phyloP scores from a whole-genome alignment of 176 grass and related monocot genomes.

The Aegilops longissima region DNA sequence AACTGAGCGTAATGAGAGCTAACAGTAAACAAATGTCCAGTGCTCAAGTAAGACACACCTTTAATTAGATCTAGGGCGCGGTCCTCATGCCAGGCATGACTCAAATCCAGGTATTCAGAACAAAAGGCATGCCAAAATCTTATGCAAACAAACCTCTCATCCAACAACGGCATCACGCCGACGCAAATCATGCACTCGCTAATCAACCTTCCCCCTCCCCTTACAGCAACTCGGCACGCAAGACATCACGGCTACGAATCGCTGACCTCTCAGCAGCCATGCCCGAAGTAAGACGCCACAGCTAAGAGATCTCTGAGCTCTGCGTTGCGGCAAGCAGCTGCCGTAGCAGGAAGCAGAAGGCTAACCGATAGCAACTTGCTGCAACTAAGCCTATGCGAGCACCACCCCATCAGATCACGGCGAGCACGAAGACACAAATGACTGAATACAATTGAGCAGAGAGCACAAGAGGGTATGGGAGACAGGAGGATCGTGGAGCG shows the following conservation, averaged over 20 bases:
- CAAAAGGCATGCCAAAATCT: background rate
- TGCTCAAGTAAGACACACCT: too few species aligned
- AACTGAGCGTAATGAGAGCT: too few species aligned
- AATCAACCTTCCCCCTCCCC: background rate
- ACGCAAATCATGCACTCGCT: background rate
- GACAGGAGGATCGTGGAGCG: background rate
- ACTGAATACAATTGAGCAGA: background rate
- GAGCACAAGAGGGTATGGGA: background rate
- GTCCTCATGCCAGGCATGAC: background rate
- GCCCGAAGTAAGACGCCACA: too few species aligned
- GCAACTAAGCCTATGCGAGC: background rate
- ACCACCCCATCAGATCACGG: constrained; percentile 9
- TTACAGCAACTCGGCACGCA: background rate
- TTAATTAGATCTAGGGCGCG: background rate
- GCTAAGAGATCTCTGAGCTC: background rate
- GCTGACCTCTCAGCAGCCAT: background rate
- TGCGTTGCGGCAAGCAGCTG: background rate
- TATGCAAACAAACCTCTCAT: background rate
- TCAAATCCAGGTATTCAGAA: background rate
- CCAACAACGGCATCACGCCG: background rate
- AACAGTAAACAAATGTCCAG: too few species aligned
- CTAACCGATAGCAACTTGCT: background rate
- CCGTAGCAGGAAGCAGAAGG: background rate
- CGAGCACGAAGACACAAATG: background rate
- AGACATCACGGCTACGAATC: background rate